These are phyloP conservation scores for Irpex rosettiformis DNA, from an alignment of 1,284 basidiomycete genomes.

Conservation along the genomic window DNA sequence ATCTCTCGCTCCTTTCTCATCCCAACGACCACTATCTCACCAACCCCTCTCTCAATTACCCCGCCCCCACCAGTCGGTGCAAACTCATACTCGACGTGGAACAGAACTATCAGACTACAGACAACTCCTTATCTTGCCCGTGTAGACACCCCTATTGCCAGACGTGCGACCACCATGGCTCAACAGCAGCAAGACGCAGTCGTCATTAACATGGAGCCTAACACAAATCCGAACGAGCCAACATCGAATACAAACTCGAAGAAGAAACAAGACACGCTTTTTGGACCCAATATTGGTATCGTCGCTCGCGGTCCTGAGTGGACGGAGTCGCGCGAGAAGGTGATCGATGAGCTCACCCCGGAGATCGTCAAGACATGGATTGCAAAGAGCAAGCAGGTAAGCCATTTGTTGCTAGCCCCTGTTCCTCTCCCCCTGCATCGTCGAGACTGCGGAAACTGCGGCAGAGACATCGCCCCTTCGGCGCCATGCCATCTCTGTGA, in stretches of 20 bases:
- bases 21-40: not conserved
- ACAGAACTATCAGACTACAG: constrained; percentile 47
- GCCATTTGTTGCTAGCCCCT: constrained; percentile 23
- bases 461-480: not conserved
- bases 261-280: constrained; percentile 56
- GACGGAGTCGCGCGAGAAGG: constrained; percentile 44
- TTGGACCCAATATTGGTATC: constrained; percentile 65
- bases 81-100: constrained; percentile 51
- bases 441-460: not conserved
- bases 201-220: constrained; percentile 35
- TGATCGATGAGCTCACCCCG: constrained; percentile 64
- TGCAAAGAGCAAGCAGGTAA: constrained; percentile 79
- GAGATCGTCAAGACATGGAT: constrained; percentile 82
- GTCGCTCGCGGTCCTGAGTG: constrained; percentile 41
- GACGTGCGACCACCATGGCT: constrained; percentile 45
- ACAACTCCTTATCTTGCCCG: constrained; percentile 48
- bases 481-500: not conserved
- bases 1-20: not conserved
- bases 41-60: not conserved
- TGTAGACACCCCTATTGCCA: constrained; percentile 40
- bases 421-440: not conserved
- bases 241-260: constrained; percentile 25
- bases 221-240: constrained; percentile 15
- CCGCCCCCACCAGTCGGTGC: constrained; percentile 15
- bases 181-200: constrained; percentile 28